Conservation (phyloP, 2,329 filamentous ascomycete species). For the Alternaria sp. region DNA sequence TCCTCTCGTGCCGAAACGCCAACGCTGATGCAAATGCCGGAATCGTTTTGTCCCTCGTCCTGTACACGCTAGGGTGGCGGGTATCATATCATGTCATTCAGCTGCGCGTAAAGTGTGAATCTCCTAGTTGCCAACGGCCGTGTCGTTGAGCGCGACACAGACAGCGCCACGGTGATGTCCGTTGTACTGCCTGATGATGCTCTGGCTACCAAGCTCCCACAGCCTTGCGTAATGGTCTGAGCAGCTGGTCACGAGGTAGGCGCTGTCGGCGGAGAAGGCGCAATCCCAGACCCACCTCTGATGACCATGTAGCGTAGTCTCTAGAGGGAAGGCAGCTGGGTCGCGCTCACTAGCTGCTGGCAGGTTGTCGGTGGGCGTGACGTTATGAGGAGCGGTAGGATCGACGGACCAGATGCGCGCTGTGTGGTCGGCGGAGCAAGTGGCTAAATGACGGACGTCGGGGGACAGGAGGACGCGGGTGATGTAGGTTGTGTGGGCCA, state of each 20-base stretch:
- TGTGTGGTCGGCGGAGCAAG: conserved; percentile 91
- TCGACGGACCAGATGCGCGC: conserved; percentile 97
- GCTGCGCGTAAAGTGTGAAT: background rate
- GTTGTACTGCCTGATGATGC: conserved; percentile 93
- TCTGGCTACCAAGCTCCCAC: conserved; percentile 86
- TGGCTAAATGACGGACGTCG: conserved; percentile 92
- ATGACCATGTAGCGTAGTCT: conserved; percentile 86
- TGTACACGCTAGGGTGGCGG: background rate
- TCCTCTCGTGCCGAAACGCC: conserved; percentile 6
- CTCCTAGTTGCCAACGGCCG: conserved; percentile 46
- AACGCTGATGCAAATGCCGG: conserved; percentile 13
- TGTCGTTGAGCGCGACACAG: conserved; percentile 89
- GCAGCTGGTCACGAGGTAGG: conserved; percentile 91
- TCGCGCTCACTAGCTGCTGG: conserved; percentile 46
- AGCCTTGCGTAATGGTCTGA: conserved; percentile 91
- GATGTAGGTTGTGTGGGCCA: conserved; percentile 90
- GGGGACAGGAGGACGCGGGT: conserved; percentile 90
- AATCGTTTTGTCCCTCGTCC: background rate
- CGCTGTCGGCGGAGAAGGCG: conserved; percentile 90
- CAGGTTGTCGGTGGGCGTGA: conserved; percentile 39
- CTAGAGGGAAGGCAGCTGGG: conserved; percentile 73
- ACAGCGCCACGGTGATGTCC: conserved; percentile 91
- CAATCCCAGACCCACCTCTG: conserved; percentile 99
- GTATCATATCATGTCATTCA: background rate
- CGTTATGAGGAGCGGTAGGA: conserved; percentile 45